Percentiles rank a stretch among this genome's conserved stretches.
phyloP scores from a whole-genome alignment of 108 stramenopile species.

The Conticribra guillardii region DNA sequence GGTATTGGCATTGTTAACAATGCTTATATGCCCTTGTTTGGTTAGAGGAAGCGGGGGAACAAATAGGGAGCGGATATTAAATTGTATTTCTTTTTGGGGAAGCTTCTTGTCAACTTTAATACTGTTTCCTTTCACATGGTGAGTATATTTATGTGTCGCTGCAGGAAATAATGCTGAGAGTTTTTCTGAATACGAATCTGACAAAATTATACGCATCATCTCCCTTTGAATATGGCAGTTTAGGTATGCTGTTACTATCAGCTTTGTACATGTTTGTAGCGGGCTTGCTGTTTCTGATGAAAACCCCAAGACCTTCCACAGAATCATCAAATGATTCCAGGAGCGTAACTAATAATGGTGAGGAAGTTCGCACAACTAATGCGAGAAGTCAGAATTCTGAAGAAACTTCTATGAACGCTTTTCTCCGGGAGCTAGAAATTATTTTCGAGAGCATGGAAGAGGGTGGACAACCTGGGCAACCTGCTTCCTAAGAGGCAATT shows the following conservation, averaged over 20 bases:
- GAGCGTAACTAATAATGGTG: background rate
- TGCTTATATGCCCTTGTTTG: conserved; percentile 52
- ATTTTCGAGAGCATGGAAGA: conserved; percentile 40
- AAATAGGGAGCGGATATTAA: conserved; percentile 50
- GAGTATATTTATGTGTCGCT: too few species aligned
- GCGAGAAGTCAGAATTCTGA: background rate
- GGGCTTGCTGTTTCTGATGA: conserved; percentile 12
- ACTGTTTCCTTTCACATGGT: conserved; percentile 49
- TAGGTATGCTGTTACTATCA: conserved; percentile 10
- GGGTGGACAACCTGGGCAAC: conserved; percentile 12
- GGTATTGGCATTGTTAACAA: conserved; percentile 45
- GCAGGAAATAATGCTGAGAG: too few species aligned
- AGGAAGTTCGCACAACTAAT: background rate
- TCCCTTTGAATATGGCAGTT: too few species aligned
- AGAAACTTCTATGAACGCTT: background rate
- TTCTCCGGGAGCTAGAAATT: conserved; percentile 28
- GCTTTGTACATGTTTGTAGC: conserved; percentile 32
- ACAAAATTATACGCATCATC: too few species aligned
- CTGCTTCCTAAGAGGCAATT: background rate
- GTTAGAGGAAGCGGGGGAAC: conserved; percentile 15
- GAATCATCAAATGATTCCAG: background rate
- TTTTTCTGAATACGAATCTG: too few species aligned
- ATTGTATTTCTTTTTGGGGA: conserved; percentile 65
- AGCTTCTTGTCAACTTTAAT: conserved; percentile 54
- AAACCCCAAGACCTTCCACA: background rate